These are phyloP conservation scores for Nakaseomyces nivariensis DNA, from an alignment of 1,139 yeast species.

Conservation along the genomic window DNA sequence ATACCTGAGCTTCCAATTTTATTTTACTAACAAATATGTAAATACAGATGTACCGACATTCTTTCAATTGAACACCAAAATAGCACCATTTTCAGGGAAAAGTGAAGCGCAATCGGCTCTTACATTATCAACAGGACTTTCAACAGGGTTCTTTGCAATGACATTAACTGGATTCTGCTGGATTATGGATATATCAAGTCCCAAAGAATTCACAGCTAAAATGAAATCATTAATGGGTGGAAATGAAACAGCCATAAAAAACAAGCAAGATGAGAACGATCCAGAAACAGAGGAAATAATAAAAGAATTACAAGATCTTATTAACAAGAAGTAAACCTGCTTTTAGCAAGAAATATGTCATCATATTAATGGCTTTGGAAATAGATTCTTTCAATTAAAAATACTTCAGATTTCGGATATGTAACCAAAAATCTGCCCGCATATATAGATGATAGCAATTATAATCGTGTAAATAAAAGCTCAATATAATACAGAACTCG, in stretches of 20 bases:
- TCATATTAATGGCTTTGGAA: too few species aligned
- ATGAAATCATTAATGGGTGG: slow-evolving; percentile 61
- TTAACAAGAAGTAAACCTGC: background rate
- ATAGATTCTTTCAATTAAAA: too few species aligned
- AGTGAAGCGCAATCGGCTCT: slow-evolving; percentile 85
- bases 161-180: slow-evolving; percentile 67
- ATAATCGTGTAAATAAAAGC: background rate
- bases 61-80: slow-evolving; percentile 78
- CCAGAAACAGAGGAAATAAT: slow-evolving; percentile 36
- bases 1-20: background rate
- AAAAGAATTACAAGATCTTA: slow-evolving; percentile 10
- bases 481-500: background rate
- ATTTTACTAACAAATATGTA: background rate
- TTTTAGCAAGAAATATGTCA: too few species aligned
- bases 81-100: slow-evolving; percentile 72
- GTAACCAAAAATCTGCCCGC: background rate
- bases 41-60: slow-evolving; percentile 49
- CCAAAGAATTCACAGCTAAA: slow-evolving; percentile 61
- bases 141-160: slow-evolving; percentile 67
- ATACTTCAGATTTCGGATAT: too few species aligned
- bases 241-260: slow-evolving; percentile 30
- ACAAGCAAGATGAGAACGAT: slow-evolving; percentile 42
- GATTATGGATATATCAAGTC: slow-evolving; percentile 60
- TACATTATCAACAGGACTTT: slow-evolving; percentile 66
- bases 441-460: background rate